A percentile compares a stretch with the other conserved stretches of the same genome.
Evolutionary conservation across 2,329 filamentous ascomycete species (phyloP).

Genomic region (Catunica adiposa): DNA sequence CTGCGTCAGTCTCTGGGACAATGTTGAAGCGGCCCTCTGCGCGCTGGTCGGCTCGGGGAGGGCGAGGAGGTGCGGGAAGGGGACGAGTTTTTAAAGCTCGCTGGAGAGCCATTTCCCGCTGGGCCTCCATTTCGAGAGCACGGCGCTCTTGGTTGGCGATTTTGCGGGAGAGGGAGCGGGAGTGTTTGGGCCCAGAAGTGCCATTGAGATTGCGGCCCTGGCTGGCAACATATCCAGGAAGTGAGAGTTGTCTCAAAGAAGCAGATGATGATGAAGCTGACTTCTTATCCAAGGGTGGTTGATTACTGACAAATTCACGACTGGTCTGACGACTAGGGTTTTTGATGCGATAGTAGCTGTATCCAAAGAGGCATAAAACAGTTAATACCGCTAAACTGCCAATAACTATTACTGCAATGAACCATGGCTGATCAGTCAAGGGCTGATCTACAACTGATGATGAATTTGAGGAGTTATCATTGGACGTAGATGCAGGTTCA

Average conservation of each 20-base stretch:
- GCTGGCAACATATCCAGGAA: neutral
- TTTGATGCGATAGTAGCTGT: constrained; percentile 7
- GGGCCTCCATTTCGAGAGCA: constrained; percentile 4
- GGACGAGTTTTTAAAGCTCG: constrained; percentile 1
- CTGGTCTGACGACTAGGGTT: neutral
- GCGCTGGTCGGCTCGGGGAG: neutral
- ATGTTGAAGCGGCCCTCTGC: constrained; percentile 1
- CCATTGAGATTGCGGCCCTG: neutral
- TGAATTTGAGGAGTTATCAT: neutral
- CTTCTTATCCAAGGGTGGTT: neutral
- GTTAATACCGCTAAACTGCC: constrained; percentile 8
- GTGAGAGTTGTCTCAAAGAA: constrained; percentile 7
- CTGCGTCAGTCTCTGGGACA: constrained; percentile 3
- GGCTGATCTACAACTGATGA: neutral
- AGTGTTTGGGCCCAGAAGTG: neutral
- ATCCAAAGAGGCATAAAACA: constrained; percentile 4
- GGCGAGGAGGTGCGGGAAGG: neutral
- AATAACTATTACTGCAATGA: constrained; percentile 10
- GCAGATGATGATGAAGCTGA: neutral
- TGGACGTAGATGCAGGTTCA: neutral
- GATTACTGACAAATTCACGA: neutral
- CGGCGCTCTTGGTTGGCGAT: neutral
- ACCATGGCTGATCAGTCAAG: constrained; percentile 11
- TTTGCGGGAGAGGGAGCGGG: constrained; percentile 2
- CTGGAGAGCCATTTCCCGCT: constrained; percentile 9